Base-by-base conservation (phyloP, 352 stramenopile genomes). In the Pythium brassicae region DNA sequence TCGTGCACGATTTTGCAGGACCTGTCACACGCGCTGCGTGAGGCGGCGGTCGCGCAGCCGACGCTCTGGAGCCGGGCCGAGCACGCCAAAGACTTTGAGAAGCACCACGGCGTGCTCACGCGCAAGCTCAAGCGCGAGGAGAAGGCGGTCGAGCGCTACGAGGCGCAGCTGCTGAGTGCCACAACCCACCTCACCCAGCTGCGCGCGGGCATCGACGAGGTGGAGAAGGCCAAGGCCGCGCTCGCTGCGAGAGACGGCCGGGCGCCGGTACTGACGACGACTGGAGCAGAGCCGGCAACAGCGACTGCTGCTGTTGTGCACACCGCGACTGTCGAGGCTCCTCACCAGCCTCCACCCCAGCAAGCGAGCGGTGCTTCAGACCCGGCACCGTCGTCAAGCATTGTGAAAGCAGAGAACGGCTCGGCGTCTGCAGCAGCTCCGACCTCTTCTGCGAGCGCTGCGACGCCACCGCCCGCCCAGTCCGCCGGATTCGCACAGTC, bases 1-100 rank as follows among this genome's bases (percentile, higher is more conserved):
- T 95, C 91, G 20, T 98, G 95, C 63, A 89, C 69, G n/a, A 88
- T 96, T 51, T 74, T 97, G n/a, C 77, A 92, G 57, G 79, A 96
- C 15, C 87, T 97, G 46, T 71, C 83, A 48, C 62, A 61, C 14
- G 80, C 86, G 57, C 63, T 95, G 14, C 55, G 73, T 1, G 70
- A 73, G 34, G 71, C 76, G 32, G 72, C 74, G 26, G 64, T 65
- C 17, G 70, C 83, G 35, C 77, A 95, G 43, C 67, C 65, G 10
- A 95, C 79, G 46, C 81, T 96, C 65, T 94, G 89, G 62, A 87
- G 79, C 35, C 68, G 84, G 37, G 83, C 83, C 17, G 89, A 95
- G 32, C 83, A 95, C 32, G 82, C 84, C 14, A 96, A 96, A 26
- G 64, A 62, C 23, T 88, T 92, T 25, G 83, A 95, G 53, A 94